Percentiles rank a stretch among this genome's conserved stretches.
phyloP scores from a whole-genome alignment of 2,329 filamentous ascomycete genomes.

The Pyrenophora teres region DNA sequence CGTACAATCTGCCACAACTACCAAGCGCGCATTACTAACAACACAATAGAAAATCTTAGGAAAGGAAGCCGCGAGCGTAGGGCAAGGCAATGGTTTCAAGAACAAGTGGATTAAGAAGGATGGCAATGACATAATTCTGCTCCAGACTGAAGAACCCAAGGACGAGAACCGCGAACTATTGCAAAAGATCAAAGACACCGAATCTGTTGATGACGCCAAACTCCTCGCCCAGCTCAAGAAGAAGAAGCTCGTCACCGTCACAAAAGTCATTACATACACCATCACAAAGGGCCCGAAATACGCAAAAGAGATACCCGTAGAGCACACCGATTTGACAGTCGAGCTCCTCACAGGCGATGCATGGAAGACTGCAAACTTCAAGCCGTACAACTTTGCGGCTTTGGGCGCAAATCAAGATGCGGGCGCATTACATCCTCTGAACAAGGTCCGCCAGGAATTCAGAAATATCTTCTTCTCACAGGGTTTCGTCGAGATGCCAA shows the following conservation, averaged over 20 bases:
- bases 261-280: slow-evolving; percentile 85
- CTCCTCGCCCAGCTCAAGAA: slow-evolving; percentile 82
- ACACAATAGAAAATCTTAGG: slow-evolving; percentile 63
- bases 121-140: slow-evolving; percentile 56
- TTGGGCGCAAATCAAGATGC: slow-evolving; percentile 65
- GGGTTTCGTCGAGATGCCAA: slow-evolving; percentile 98
- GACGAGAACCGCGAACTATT: slow-evolving; percentile 81
- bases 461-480: slow-evolving; percentile 98
- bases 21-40: slow-evolving; percentile 24
- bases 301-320: slow-evolving; percentile 83
- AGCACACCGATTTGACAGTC: slow-evolving; percentile 91
- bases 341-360: slow-evolving; percentile 88
- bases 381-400: slow-evolving; percentile 78
- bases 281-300: slow-evolving; percentile 87
- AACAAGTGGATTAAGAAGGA: slow-evolving; percentile 70
- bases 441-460: slow-evolving; percentile 96
- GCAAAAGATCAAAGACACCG: slow-evolving; percentile 70
- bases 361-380: slow-evolving; percentile 93
- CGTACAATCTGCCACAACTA: slow-evolving; percentile 12
- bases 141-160: slow-evolving; percentile 71
- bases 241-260: slow-evolving; percentile 82
- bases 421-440: slow-evolving; percentile 63
- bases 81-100: slow-evolving; percentile 93
- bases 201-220: slow-evolving; percentile 73
- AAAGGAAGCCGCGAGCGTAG: slow-evolving; percentile 78